These are phyloP conservation scores for Entonaema liquescens DNA, from an alignment of 495 filamentous ascomycete genomes.

Conservation along the genomic window DNA sequence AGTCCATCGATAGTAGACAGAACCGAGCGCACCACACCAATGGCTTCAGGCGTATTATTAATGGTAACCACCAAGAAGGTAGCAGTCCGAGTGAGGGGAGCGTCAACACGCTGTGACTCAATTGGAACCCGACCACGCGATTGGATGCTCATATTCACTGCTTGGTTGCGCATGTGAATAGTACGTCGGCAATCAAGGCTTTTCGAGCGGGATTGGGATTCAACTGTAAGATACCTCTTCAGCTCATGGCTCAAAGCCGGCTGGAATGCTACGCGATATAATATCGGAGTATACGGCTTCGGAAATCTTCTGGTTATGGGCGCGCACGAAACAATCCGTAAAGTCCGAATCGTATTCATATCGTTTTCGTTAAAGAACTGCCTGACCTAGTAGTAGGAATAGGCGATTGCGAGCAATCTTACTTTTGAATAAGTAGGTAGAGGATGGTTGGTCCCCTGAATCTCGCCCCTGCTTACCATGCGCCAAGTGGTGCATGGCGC, in stretches of 20 bases:
- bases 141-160: constrained; percentile 19
- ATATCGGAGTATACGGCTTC: not conserved
- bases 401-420: not conserved
- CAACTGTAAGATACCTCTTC: not conserved
- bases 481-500: constrained; percentile 24
- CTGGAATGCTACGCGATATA: not conserved
- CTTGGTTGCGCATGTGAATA: not conserved
- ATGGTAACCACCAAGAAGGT: constrained; percentile 63
- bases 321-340: not conserved
- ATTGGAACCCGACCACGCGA: constrained; percentile 28
- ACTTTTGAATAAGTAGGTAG: constrained; percentile 5
- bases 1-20: constrained; percentile 56
- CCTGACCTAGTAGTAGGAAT: not conserved
- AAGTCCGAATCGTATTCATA: constrained; percentile 20
- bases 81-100: constrained; percentile 59
- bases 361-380: not conserved
- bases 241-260: constrained; percentile 4
- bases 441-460: constrained; percentile 15
- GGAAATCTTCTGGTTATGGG: not conserved
- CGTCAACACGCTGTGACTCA: constrained; percentile 55
- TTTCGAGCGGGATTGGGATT: not conserved
- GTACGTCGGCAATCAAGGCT: not conserved
- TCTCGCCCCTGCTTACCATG: not conserved
- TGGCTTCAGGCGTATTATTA: constrained; percentile 40
- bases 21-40: constrained; percentile 54